Conservation (phyloP, 352 stramenopile species). For the Phytophthora parvispora region DNA sequence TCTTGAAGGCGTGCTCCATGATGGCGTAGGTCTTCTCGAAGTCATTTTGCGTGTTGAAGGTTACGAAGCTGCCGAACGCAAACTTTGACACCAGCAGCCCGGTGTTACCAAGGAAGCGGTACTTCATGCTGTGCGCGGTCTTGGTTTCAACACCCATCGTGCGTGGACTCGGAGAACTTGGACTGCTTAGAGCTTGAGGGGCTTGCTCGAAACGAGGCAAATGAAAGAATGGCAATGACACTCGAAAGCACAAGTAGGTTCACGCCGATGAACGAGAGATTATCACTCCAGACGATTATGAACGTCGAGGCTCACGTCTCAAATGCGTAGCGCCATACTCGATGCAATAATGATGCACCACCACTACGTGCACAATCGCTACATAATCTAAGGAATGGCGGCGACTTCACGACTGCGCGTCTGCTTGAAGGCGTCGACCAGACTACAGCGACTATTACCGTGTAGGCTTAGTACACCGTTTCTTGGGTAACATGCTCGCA, state of each 20-base stretch:
- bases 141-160: slow-evolving; percentile 34
- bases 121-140: slow-evolving; percentile 48
- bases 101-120: slow-evolving; percentile 58
- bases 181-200: neutral
- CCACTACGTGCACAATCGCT: neutral
- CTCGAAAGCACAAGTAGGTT: neutral
- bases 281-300: slow-evolving; percentile 6
- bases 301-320: neutral
- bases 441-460: too few species aligned
- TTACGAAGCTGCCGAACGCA: slow-evolving; percentile 58
- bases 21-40: slow-evolving; percentile 56
- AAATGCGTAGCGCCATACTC: neutral
- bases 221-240: slow-evolving; percentile 14
- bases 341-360: slow-evolving; percentile 8
- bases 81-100: slow-evolving; percentile 56
- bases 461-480: too few species aligned
- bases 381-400: neutral
- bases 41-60: slow-evolving; percentile 50
- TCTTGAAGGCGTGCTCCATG: slow-evolving; percentile 55
- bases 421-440: too few species aligned
- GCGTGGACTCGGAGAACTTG: neutral
- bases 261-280: too few species aligned
- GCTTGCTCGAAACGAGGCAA: slow-evolving; percentile 12
- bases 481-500: too few species aligned
- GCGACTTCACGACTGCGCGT: too few species aligned